These are phyloP conservation scores for Sporothrix protearum DNA, from an alignment of 2,329 filamentous ascomycete genomes.

Conservation along the genomic window DNA sequence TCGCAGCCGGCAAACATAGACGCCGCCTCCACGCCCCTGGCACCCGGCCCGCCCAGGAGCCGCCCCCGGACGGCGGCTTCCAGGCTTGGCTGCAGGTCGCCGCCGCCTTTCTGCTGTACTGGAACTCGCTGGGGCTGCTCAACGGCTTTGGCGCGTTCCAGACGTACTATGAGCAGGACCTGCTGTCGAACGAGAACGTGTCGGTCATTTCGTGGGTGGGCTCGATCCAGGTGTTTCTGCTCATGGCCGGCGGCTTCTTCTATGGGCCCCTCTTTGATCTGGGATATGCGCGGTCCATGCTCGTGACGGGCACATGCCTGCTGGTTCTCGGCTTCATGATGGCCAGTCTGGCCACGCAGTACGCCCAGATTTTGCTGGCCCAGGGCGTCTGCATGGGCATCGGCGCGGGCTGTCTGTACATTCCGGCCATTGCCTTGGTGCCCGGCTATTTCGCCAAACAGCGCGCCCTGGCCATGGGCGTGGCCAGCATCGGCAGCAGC, in stretches of 20 bases:
- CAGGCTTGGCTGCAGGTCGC: slow-evolving; percentile 18
- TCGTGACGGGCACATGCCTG: slow-evolving; percentile 40
- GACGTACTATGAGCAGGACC: slow-evolving; percentile 9
- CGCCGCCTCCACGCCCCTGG: background rate
- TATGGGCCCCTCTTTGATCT: slow-evolving; percentile 43
- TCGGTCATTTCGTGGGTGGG: slow-evolving; percentile 49
- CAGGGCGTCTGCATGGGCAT: slow-evolving; percentile 58
- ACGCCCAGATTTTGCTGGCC: slow-evolving; percentile 48
- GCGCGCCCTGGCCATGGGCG: slow-evolving; percentile 57
- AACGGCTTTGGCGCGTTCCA: slow-evolving; percentile 22
- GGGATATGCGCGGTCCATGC: slow-evolving; percentile 38
- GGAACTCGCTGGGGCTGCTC: slow-evolving; percentile 18
- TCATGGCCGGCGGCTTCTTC: slow-evolving; percentile 42
- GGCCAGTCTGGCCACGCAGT: slow-evolving; percentile 42
- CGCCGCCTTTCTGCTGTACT: slow-evolving; percentile 13
- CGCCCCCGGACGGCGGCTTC: slow-evolving; percentile 1
- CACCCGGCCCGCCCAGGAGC: background rate
- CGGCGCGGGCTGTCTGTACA: slow-evolving; percentile 53
- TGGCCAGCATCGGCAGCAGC: slow-evolving; percentile 57
- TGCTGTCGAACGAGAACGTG: slow-evolving; percentile 25
- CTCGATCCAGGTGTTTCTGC: slow-evolving; percentile 45
- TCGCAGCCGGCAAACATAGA: too few species aligned
- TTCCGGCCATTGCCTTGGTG: slow-evolving; percentile 51
- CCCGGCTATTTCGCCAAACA: slow-evolving; percentile 60
- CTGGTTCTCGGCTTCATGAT: slow-evolving; percentile 46